These are phyloP conservation scores for Ramaria rubella DNA, from an alignment of 768 basidiomycete genomes.

Conservation along the genomic window DNA sequence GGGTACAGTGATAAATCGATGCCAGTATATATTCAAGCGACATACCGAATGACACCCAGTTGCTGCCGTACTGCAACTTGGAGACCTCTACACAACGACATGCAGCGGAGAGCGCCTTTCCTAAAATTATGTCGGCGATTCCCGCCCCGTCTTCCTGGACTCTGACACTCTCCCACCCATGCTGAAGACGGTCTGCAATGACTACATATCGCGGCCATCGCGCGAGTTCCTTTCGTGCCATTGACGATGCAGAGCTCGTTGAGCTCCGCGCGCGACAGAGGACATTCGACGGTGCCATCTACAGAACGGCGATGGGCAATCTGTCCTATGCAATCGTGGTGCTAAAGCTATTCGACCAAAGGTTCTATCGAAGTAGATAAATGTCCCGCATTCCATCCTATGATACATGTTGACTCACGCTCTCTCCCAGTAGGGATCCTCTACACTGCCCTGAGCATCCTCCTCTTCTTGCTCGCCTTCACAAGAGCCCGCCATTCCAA, in stretches of 20 bases:
- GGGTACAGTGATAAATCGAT: background rate
- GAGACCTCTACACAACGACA: constrained; percentile 1
- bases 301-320: constrained; percentile 62
- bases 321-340: constrained; percentile 70
- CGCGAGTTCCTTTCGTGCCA: constrained; percentile 25
- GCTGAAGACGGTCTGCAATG: background rate
- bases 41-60: background rate
- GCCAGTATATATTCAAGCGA: background rate
- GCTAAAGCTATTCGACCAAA: constrained; percentile 68
- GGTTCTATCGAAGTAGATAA: constrained; percentile 70
- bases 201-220: constrained; percentile 28
- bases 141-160: background rate
- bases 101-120: background rate
- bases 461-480: constrained; percentile 54
- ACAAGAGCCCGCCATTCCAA: constrained; percentile 57
- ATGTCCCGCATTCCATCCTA: constrained; percentile 21
- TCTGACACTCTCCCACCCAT: background rate
- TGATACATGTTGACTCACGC: background rate
- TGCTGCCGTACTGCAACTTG: background rate
- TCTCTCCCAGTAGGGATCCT: constrained; percentile 45
- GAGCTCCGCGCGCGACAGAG: constrained; percentile 76
- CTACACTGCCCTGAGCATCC: constrained; percentile 39
- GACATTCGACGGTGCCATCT: constrained; percentile 58
- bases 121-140: background rate
- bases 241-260: constrained; percentile 34